Base-by-base conservation (phyloP, 2,329 filamentous ascomycete genomes). In the Chaetomium sp. region DNA sequence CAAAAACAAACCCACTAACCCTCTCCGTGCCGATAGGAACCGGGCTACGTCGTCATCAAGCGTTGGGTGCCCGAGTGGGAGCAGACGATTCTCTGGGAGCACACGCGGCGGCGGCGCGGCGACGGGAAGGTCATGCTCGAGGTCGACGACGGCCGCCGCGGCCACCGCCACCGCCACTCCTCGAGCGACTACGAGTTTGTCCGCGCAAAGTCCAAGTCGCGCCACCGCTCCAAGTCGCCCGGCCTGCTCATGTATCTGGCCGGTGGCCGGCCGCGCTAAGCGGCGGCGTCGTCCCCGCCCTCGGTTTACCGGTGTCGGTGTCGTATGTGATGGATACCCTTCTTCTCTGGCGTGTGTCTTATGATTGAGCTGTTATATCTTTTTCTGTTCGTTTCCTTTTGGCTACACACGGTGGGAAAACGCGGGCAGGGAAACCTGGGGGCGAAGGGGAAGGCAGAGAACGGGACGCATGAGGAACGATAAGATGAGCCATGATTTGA, bases 21-120 rank as follows among this genome's bases (percentile, higher is more conserved):
- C 33, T 29, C 10, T 47, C 21, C 33, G 33, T 54, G 29, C 35
- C 31, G 49, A 50, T 69, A 87, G 81, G 88, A 93, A 71, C 83
- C 85, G 21, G 86, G 90, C 55, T 93, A 86, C 70, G 80, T 93
- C 62, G 76, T 93, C 65, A 90, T 93, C 77, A 90, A 90, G 76
- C 82, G 87, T 63, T 91, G 86, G 86, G 86, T 93, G 59, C 84
- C 86, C 4, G 87, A 92, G 70, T 84, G 85, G 67, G 85, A 92
- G 73, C 90, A 92, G 72, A 85, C 91, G 65, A 79, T 86, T 63
- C 83, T 92, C 57, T 93, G 90, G 83, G 83, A 85, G 51, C 89
- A 93, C 76, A 92, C 90, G 3, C 82, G 82, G 67, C 78, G 82
- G 51, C 74, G 91, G 67, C 87, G 87, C n/a, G 38, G 69, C 7